Evolutionary conservation across 2,329 filamentous ascomycete genomes (phyloP).

Genomic region (Gaeumannomyces tritici): DNA sequence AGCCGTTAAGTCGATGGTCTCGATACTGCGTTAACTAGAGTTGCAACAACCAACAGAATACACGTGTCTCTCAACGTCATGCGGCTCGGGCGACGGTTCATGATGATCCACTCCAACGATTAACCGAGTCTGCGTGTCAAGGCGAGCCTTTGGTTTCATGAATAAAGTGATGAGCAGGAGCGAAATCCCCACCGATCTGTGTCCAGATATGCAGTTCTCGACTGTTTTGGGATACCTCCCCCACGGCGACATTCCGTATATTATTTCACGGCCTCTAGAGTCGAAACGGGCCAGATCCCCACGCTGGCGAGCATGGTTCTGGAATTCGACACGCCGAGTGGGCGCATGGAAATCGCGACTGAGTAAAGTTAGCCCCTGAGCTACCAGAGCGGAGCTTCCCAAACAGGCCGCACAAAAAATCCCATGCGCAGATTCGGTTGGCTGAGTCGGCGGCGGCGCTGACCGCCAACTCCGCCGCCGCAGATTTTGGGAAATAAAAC

Average conservation of each 20-base stretch:
- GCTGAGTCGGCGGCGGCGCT: not conserved
- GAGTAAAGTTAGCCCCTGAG: not conserved
- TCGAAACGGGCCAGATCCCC: not conserved
- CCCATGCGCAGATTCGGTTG: not conserved
- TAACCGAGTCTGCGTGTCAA: no score
- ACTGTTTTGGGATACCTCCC: not conserved
- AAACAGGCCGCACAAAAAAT: not conserved
- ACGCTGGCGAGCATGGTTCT: no score
- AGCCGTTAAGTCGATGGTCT: no score
- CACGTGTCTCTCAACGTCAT: no score
- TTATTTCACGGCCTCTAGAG: not conserved
- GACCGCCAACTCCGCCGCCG: not conserved
- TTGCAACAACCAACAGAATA: no score
- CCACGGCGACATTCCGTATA: not conserved
- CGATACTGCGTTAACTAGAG: no score
- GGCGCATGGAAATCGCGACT: not conserved
- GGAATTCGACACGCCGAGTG: no score
- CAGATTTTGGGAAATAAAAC: not conserved
- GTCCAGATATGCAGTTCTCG: not conserved
- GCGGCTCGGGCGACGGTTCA: no score
- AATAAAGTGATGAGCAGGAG: not conserved
- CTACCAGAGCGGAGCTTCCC: slow-evolving; percentile 4
- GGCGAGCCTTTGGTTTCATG: not conserved
- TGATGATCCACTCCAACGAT: no score
- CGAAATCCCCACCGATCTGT: not conserved